A percentile compares a stretch with the other conserved stretches of the same genome.
phyloP scores from a whole-genome alignment of 116 monocot species.

The Zostera marina region DNA sequence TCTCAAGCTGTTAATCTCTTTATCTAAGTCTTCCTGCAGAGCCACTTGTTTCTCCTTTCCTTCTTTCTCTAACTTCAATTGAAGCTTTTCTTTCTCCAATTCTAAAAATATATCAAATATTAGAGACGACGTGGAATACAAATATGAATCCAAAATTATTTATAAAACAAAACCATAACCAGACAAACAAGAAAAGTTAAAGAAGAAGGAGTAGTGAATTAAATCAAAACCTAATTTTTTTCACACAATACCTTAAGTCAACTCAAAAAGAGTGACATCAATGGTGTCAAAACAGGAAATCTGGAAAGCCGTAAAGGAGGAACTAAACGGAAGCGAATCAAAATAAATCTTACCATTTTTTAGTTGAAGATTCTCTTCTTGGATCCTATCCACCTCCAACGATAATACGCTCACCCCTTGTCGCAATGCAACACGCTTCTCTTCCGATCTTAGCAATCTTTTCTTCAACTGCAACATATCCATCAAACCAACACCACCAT shows the following conservation, averaged over 20 bases:
- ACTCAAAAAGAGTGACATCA: not conserved
- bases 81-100: conserved; percentile 17
- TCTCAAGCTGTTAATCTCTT: conserved; percentile 46
- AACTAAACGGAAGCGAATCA: no score
- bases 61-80: conserved; percentile 25
- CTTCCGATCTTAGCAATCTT: conserved; percentile 40
- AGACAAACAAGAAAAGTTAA: not conserved
- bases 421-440: conserved; percentile 35
- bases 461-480: conserved; percentile 26
- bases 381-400: conserved; percentile 19
- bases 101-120: conserved; percentile 14
- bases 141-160: not conserved
- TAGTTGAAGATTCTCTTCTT: conserved; percentile 23
- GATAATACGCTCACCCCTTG: conserved; percentile 42
- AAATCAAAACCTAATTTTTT: no score
- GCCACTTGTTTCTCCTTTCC: conserved; percentile 22
- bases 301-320: no score
- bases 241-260: not conserved
- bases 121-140: not conserved
- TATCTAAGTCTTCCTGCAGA: conserved; percentile 29
- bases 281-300: no score
- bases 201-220: not conserved
- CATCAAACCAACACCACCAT: not conserved
- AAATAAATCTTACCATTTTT: conserved; percentile 26
- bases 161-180: not conserved